Evolutionary conservation across 345 rosid species (phyloP).

Genomic region (Rhodomyrtus tomentosa): DNA sequence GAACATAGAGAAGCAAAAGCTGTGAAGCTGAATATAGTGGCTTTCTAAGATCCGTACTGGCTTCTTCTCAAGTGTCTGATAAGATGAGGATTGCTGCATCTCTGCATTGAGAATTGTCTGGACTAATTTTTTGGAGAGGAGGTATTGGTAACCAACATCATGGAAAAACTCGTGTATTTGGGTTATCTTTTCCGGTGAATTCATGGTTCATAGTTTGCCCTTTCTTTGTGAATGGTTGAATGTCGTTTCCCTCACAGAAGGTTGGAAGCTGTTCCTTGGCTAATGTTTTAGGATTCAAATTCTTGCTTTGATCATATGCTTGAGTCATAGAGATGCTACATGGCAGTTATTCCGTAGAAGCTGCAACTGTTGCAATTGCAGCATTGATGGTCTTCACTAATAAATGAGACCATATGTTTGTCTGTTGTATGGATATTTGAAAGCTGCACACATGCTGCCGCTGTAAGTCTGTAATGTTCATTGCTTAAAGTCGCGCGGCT

Average conservation of each 20-base stretch:
- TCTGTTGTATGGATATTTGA: neutral
- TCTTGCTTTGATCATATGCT: neutral
- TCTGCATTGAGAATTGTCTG: neutral
- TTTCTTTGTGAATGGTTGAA: neutral
- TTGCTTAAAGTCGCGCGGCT: neutral
- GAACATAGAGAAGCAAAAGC: neutral
- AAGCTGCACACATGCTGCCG: neutral
- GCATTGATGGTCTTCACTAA: neutral
- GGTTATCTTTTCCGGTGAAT: neutral
- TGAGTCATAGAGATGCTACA: neutral
- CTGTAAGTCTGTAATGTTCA: neutral
- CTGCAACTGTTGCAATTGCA: neutral
- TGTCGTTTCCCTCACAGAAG: neutral
- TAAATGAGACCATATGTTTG: neutral
- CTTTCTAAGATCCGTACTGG: neutral
- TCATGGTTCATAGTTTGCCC: neutral
- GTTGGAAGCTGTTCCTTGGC: neutral
- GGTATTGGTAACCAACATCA: neutral
- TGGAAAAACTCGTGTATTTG: neutral
- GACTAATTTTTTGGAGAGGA: neutral
- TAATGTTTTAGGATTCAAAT: neutral
- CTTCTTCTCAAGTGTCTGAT: neutral
- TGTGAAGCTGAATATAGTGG: neutral
- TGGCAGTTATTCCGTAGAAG: neutral
- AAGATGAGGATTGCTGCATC: neutral